Conservation (phyloP, 73 alveolate genomes). For the Stentor coeruleus region DNA sequence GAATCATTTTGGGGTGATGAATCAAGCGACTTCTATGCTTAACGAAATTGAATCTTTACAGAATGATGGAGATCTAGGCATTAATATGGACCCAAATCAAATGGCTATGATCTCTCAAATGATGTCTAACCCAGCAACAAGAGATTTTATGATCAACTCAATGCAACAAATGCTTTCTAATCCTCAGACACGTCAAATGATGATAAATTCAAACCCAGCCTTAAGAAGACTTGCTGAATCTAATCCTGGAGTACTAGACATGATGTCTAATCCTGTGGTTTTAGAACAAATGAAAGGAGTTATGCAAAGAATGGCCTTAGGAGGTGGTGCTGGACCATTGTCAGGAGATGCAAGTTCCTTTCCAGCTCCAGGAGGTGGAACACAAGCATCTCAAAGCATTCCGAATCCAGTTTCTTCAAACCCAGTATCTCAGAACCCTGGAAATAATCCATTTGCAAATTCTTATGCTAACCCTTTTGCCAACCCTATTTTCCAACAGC, state of each 20-base stretch:
- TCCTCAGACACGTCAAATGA: conserved; percentile 50
- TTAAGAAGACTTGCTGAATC: conserved; percentile 46
- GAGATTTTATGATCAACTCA: conserved; percentile 53
- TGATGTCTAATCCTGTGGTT: conserved; percentile 49
- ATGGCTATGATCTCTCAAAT: conserved; percentile 50
- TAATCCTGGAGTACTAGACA: conserved; percentile 56
- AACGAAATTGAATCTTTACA: conserved; percentile 25
- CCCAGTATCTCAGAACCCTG: not conserved
- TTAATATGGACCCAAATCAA: conserved; percentile 42
- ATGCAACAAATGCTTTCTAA: conserved; percentile 40
- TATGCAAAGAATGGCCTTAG: conserved; percentile 41
- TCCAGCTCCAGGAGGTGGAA: conserved; percentile 27
- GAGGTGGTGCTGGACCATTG: conserved; percentile 30
- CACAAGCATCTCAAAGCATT: not conserved
- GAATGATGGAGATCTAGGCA: conserved; percentile 20
- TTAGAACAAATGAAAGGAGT: conserved; percentile 55
- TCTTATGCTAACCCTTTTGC: not conserved
- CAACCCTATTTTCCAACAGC: not conserved
- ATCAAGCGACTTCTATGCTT: conserved; percentile 33
- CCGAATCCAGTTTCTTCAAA: not conserved
- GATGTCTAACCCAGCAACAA: conserved; percentile 54
- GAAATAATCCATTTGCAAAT: not conserved
- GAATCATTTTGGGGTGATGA: conserved; percentile 39
- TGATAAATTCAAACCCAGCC: conserved; percentile 50
- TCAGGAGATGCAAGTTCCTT: conserved; percentile 24